These are phyloP conservation scores for Coemansia sp. DNA, from an alignment of 192 early-diverging fungal species.

Conservation along the genomic window DNA sequence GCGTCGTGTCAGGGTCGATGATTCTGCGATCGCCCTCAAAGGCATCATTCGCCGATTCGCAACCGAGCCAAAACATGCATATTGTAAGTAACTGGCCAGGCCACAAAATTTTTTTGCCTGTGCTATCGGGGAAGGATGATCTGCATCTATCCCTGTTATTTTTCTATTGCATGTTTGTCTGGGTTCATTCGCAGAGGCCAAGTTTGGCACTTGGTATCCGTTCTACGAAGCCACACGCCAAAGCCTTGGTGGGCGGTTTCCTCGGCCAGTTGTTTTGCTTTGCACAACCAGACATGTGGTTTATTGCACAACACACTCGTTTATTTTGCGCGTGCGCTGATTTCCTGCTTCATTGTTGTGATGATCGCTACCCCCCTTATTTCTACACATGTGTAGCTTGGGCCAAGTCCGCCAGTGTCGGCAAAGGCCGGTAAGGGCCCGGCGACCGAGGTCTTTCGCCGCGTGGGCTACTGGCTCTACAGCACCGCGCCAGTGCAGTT, in stretches of 20 bases:
- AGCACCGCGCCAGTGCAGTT: slow-evolving; percentile 54
- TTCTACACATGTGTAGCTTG: slow-evolving; percentile 24
- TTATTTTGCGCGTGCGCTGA: background rate
- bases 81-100: slow-evolving; percentile 31
- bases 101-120: background rate
- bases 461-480: slow-evolving; percentile 55
- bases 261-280: background rate
- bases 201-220: no score
- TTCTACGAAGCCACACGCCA: no score
- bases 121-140: background rate
- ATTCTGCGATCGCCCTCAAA: slow-evolving; percentile 50
- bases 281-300: background rate
- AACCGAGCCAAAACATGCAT: slow-evolving; percentile 46
- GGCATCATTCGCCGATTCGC: slow-evolving; percentile 37
- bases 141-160: background rate
- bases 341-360: slow-evolving; percentile 1
- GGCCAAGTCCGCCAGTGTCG: slow-evolving; percentile 36
- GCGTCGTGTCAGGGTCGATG: slow-evolving; percentile 51
- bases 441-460: slow-evolving; percentile 46
- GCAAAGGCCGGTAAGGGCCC: slow-evolving; percentile 41
- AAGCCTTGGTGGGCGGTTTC: no score
- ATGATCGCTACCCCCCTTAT: background rate
- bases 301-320: background rate
- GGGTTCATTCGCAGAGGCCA: no score
- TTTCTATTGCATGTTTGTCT: no score